Conservation (phyloP, 2,329 filamentous ascomycete species). For the Diaporthe australafricana region DNA sequence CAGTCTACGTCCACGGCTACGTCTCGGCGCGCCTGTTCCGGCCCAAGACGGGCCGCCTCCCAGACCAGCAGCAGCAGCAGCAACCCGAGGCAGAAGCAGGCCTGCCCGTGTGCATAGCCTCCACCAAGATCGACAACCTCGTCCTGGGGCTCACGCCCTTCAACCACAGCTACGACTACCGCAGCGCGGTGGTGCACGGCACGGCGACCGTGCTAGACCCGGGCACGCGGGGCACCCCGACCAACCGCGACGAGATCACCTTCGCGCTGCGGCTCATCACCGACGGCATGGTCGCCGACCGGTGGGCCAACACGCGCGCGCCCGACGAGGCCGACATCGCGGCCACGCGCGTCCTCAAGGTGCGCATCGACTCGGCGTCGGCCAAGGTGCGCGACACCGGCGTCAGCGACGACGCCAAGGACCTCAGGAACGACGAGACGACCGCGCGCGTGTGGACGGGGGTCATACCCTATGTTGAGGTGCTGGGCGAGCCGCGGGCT, state of each 20-base stretch:
- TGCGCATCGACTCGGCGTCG: slow-evolving; percentile 77
- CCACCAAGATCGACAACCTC: slow-evolving; percentile 82
- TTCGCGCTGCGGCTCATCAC: slow-evolving; percentile 86
- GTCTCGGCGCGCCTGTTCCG: slow-evolving; percentile 83
- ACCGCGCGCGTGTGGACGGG: slow-evolving; percentile 64
- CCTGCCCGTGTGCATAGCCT: slow-evolving; percentile 78
- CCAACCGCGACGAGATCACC: slow-evolving; percentile 74
- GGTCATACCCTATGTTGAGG: slow-evolving; percentile 71
- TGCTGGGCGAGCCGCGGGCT: slow-evolving; percentile 72
- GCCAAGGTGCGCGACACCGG: slow-evolving; percentile 78
- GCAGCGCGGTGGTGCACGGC: slow-evolving; percentile 82
- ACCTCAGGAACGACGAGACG: slow-evolving; percentile 49
- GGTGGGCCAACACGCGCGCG: slow-evolving; percentile 76
- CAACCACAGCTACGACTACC: slow-evolving; percentile 88
- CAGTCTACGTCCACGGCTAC: slow-evolving; percentile 87
- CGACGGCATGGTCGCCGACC: slow-evolving; percentile 74
- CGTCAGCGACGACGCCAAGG: slow-evolving; percentile 66
- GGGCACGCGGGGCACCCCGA: slow-evolving; percentile 22
- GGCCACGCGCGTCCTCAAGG: slow-evolving; percentile 77
- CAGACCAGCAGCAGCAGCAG: slow-evolving; percentile 20
- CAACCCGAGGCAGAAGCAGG: slow-evolving; percentile 50
- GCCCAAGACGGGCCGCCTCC: slow-evolving; percentile 55
- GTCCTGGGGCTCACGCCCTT: slow-evolving; percentile 84
- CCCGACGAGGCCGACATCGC: slow-evolving; percentile 80
- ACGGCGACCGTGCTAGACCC: slow-evolving; percentile 73